phyloP scores from a whole-genome alignment of 2,329 filamentous ascomycete genomes.

The Colletotrichum gigasporum region DNA sequence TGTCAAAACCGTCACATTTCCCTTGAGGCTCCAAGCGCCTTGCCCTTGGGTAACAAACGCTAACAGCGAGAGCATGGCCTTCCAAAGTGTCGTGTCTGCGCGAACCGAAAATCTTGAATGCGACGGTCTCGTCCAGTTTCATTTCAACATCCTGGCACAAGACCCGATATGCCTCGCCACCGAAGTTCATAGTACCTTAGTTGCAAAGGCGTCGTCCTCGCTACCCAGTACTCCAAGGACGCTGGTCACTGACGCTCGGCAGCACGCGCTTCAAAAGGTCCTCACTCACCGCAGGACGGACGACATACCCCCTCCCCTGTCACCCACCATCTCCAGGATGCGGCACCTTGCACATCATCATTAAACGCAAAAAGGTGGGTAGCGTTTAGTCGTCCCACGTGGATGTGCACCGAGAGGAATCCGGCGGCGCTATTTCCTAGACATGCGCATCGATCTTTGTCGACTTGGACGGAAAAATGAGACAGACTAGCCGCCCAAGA shows the following conservation, averaged over 20 bases:
- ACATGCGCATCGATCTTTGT: not conserved
- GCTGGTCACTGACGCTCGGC: not conserved
- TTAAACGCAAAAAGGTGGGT: constrained; percentile 32
- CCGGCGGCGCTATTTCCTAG: constrained; percentile 6
- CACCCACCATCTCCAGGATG: constrained; percentile 10
- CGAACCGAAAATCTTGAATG: not conserved
- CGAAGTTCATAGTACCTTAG: too few relatives aligned
- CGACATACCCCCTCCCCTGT: constrained; percentile 1
- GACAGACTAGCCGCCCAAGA: not conserved
- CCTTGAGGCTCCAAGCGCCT: not conserved
- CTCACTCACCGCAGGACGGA: not conserved
- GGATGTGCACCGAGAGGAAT: constrained; percentile 21
- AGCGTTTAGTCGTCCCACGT: constrained; percentile 20
- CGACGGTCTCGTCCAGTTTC: not conserved
- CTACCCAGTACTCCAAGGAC: not conserved
- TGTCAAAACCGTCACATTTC: not conserved
- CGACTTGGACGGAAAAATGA: constrained; percentile 3
- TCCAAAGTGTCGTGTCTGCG: too few relatives aligned
- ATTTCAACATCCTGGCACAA: not conserved
- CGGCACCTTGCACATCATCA: constrained; percentile 31
- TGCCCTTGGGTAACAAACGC: not conserved
- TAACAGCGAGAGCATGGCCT: not conserved
- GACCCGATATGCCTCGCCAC: not conserved
- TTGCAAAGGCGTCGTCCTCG: not conserved
- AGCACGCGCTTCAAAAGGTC: constrained; percentile 5